Base-by-base conservation (phyloP, 108 stramenopile genomes). In the Discostella pseudostelligera region DNA sequence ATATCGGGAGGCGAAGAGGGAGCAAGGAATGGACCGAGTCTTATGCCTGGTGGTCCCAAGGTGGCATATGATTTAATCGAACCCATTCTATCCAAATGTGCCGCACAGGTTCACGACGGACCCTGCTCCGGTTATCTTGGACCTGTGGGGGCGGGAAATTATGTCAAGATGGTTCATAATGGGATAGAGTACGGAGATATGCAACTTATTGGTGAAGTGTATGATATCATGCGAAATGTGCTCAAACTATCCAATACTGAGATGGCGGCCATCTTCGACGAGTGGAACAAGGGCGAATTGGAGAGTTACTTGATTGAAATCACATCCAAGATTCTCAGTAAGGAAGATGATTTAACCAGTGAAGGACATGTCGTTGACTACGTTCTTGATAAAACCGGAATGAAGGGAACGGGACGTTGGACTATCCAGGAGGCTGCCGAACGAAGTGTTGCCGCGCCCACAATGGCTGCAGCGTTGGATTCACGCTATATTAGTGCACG, bases 181-280 rank as follows among this genome's bases (percentile, higher is more conserved):
- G 99, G 99, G 24, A 97, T 99, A 66, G 99, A 99, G 76, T 99
- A 99, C 73, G 97, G 96, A 25, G 99, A 99, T 69, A 99, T 99
- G 99, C 97, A 98, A 71, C 80, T 98, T 47, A 99, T 99, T 73
- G 89, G 88, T 16, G 99, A 99, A 83, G 93, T 93, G 0, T 99
- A 98, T 62, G 96, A 96, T 64, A 67, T 99, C 26, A 77, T 99
- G 62, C 57, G 86, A 67, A 56, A 72, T 40, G 76, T 96, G 19
- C 88, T 92, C 17, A 92, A 93, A 0, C 79, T 99, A 78, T 49
- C 61, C 49, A 99, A 99, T 66, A 90, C 92, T 16, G 97, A 98
- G 81, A 96, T 99, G 83, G 78, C 94, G 8, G 74, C 79, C 7
- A 66, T 87, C 21, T 99, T 99, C 62, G 81, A 72, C 21, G 83